Evolutionary conservation across 2,329 filamentous ascomycete species (phyloP), one percentile per base, ranked within the genome.

Genomic region (Cercospora nicotianae): DNA sequence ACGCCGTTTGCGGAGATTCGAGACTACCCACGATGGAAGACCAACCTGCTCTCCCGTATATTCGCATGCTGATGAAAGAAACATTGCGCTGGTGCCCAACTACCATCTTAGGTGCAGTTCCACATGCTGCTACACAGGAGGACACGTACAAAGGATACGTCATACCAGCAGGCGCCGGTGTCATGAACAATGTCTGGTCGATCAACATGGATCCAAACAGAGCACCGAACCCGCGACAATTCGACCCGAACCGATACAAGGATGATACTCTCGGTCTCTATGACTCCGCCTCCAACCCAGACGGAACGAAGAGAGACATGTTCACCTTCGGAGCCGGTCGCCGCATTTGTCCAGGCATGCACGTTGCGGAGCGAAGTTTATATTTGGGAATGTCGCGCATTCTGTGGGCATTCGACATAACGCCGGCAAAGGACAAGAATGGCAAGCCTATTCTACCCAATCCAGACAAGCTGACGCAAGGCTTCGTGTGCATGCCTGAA

Each of bases 361-460:
- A 75, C 30, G 71, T 77, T 9, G 74, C 75, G 1, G 73, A 77
- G 64, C 70, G 71, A 2, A 74, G 72, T 33, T 62, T 77, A 9
- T 75, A 73, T 42, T 68, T 77, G 12, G 75, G 79, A 5, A 79
- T 83, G 28, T 80, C 81, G 16, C 78, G 80, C n/a, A 77, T 84
- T n/a, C 79, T 81, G 0, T 83, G 81, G 81, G 72, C 82, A 12
- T 83, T 83, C 74, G 69, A 83, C 55, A 78, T 83, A n/a, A 55
- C 67, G 42, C 73, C 77, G 0, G 65, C 74, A 1, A 70, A 71
- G 12, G 78, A 80, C 67, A 69, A 23, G 1, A 28, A 72, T 2
- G 80, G 81, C 1, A 73, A 72, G 55, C 70, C 70, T 2, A 78
- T 83, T 18, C 39, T 80, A 0, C 80, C 81, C 0, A 78, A 83